phyloP scores from a whole-genome alignment of 306 rosid genomes.

The Citrullus amarus region DNA sequence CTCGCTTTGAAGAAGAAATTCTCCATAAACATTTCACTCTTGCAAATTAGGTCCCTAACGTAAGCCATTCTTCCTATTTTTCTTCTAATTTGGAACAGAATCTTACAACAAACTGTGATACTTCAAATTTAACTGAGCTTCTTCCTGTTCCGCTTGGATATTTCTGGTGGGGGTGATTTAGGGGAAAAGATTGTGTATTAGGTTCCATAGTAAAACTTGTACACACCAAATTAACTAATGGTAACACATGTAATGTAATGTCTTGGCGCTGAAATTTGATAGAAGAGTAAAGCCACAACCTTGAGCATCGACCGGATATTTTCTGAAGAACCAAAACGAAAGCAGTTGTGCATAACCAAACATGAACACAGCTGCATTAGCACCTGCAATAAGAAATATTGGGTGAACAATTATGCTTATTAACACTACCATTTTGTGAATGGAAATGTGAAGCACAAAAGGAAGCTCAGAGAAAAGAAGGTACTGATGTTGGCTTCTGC shows the following conservation, averaged over 20 bases:
- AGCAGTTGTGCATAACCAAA: not conserved
- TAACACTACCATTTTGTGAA: not conserved
- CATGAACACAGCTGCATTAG: not conserved
- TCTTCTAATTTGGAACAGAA: not conserved
- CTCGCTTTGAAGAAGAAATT: not conserved
- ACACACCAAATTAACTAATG: not conserved
- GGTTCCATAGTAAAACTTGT: not conserved
- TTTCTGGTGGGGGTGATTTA: not conserved
- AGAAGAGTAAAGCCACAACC: not conserved
- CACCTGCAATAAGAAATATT: not conserved
- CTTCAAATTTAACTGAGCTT: not conserved
- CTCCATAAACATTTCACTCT: not conserved
- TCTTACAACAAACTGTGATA: not conserved
- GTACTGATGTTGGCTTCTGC: not conserved
- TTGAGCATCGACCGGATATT: not conserved
- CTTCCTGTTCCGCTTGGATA: not conserved
- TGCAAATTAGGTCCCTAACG: not conserved
- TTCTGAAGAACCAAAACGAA: not conserved
- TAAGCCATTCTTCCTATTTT: not conserved
- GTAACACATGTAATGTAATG: not conserved
- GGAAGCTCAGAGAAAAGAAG: not conserved
- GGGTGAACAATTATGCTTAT: not conserved
- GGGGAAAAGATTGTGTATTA: not conserved
- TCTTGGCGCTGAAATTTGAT: not conserved
- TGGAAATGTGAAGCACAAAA: not conserved